Percentiles rank a stretch among this genome's conserved stretches.
These are phyloP conservation scores for Austroboletus niveus DNA, from an alignment of 1,284 basidiomycete genomes.

Conservation along the genomic window DNA sequence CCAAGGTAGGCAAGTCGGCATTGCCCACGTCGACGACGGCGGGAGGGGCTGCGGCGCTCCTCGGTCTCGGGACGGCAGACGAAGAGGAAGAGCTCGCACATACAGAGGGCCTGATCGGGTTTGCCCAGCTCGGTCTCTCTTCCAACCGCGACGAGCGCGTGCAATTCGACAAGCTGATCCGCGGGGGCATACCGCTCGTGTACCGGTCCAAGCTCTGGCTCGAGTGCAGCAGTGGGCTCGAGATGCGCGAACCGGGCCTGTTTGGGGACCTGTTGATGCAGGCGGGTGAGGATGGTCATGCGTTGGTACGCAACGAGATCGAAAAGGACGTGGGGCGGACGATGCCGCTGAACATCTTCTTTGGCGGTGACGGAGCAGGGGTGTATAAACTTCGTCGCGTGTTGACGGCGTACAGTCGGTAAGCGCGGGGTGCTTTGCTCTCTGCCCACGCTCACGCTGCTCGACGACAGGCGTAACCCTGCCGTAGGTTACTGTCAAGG, in stretches of 20 bases:
- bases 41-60: constrained; percentile 47
- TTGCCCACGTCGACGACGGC: constrained; percentile 6
- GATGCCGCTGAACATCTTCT: constrained; percentile 96
- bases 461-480: constrained; percentile 65
- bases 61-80: constrained; percentile 60
- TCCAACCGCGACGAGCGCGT: constrained; percentile 74
- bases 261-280: constrained; percentile 83
- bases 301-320: constrained; percentile 73
- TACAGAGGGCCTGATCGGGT: constrained; percentile 78
- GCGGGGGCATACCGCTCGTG: constrained; percentile 83
- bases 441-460: neutral
- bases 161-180: constrained; percentile 77
- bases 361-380: constrained; percentile 92
- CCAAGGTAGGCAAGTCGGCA: constrained; percentile 32
- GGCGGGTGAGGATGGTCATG: constrained; percentile 43
- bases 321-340: constrained; percentile 94
- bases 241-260: constrained; percentile 89
- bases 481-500: constrained; percentile 88
- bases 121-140: constrained; percentile 81
- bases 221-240: constrained; percentile 90
- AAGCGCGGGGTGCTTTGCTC: constrained; percentile 27
- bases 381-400: constrained; percentile 90
- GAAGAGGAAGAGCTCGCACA: constrained; percentile 72
- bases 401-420: constrained; percentile 90
- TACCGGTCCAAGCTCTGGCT: constrained; percentile 89